Evolutionary conservation across 169 alveolate species (phyloP), one percentile per base, ranked within the genome.

Genomic region (Plasmodium adleri): DNA sequence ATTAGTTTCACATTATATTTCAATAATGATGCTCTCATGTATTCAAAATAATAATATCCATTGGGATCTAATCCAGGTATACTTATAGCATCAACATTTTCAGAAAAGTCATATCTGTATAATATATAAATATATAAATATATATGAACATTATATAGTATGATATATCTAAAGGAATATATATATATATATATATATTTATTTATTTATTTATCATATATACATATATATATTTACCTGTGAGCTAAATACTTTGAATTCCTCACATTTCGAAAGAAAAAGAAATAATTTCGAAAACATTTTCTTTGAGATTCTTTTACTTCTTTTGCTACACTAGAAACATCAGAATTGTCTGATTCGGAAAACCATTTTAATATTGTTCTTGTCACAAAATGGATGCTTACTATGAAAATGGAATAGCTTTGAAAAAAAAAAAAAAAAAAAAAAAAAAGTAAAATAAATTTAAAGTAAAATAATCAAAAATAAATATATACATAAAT

Each of bases 21-120:
- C 49, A 95, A 74, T 45, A 95, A 58, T 43, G 93, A 88, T 2
- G 97, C 97, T 45, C 97, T 78, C 95, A 95, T 66, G 72, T 95
- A 95, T 59, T 95, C 97, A 93, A 88, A 88, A 83, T 93, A 95
- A 71, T 94, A 94, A 72, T 92, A 92, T 26, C 96, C 96, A 24
- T 93, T 91, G 49, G 96, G 96, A 68, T 92, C 96, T 22, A 94
- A 58, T 13, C 92, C 95, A 22, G 92, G 96, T 26, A 93, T 87
- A 86, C 93, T 93, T 94, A 73, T 93, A 43, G 89, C 90, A 73
- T 92, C 93, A 13, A 89, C 93, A 74, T 89, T 93, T 62, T 95
- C 97, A 7, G 91, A 88, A 58, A 95, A 95, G 60, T 94, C 97
- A 78, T 91, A 94, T 58, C 97, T 92, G 78, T 43, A 87, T 28